Conservation (phyloP, 176 grass and related monocot genomes). For the Ananas comosus region DNA sequence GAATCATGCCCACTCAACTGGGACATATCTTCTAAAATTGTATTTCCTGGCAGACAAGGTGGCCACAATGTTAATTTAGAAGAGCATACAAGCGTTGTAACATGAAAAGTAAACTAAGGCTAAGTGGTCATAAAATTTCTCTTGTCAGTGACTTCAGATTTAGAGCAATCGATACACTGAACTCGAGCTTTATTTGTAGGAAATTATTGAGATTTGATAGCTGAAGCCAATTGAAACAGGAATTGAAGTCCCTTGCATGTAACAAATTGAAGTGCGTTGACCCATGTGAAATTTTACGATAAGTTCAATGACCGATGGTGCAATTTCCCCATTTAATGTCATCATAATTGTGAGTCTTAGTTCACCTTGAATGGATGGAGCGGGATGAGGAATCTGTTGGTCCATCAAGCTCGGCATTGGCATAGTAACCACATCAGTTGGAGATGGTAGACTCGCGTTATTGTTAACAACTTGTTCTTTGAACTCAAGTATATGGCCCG, state of each 20-base stretch:
- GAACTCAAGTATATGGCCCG: constrained; percentile 42
- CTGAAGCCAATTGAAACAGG: too few relatives aligned
- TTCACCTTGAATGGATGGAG: constrained; percentile 13
- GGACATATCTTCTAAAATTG: constrained; percentile 38
- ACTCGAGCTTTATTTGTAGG: too few relatives aligned
- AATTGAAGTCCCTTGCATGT: too few relatives aligned
- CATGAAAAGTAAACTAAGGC: too few relatives aligned
- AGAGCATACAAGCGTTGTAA: background rate
- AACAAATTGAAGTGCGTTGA: background rate
- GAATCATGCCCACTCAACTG: constrained; percentile 19
- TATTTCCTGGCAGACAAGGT: constrained; percentile 12
- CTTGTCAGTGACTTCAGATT: too few relatives aligned
- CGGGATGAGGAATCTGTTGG: constrained; percentile 22
- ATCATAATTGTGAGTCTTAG: constrained; percentile 11
- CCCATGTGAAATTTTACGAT: background rate
- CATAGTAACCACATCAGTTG: background rate
- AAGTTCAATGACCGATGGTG: too few relatives aligned
- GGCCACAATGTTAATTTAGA: background rate
- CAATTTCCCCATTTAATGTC: background rate
- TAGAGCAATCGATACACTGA: too few relatives aligned
- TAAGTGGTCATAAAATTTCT: too few relatives aligned
- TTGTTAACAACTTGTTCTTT: constrained; percentile 31
- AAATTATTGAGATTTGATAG: too few relatives aligned
- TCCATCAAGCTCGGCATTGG: constrained; percentile 7
- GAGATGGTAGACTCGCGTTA: constrained; percentile 7